Evolutionary conservation across 345 rosid genomes (phyloP), one percentile per base, ranked within the genome.

Genomic region (Hibiscus trionum): DNA sequence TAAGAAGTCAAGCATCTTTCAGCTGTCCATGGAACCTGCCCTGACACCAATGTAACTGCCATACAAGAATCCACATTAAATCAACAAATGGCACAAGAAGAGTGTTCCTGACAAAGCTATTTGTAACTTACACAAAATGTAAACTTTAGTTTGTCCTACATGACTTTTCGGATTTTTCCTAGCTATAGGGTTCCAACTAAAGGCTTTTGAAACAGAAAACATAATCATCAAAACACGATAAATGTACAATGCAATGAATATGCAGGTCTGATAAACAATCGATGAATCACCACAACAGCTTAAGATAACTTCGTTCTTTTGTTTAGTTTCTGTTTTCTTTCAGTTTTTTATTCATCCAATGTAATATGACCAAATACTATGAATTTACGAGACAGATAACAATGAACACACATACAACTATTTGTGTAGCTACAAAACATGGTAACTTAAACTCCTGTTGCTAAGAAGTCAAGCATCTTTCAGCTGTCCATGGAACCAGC

Each of bases 1-100:
- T 42, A 71, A 26, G 66, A 71, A 71, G 33, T 44, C 55, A 58
- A 35, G 24, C 66, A 71, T 5, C 37, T 24, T 71, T 26, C 66
- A 26, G 14, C 50, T 15, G 7, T 49, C 71, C 65, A 37, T 58
- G 73, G 59, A 71, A 69, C 61, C 70, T 66, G 16, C 70, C 31
- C 42, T 50, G 72, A 53, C 47, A 69, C 42, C 21, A 27, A 33
- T 1, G 61, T 69, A 69, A 69, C 72, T 5, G 61, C 49, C 61
- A 53, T 31, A 31, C 4, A n/a, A 68, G 72, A 69, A 53, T 69
- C 72, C 15, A 4, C 42, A 50, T 16, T 68, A 68, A 49, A 27
- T 68, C 42, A 68, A 27, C 29, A 47, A 68, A 68, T 50, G 72
- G 4, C 37, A 68, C 24, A 68, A 29, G 11, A 16, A 11, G 58